phyloP scores from a whole-genome alignment of 768 basidiomycete species.

The Amanita molliuscula region DNA sequence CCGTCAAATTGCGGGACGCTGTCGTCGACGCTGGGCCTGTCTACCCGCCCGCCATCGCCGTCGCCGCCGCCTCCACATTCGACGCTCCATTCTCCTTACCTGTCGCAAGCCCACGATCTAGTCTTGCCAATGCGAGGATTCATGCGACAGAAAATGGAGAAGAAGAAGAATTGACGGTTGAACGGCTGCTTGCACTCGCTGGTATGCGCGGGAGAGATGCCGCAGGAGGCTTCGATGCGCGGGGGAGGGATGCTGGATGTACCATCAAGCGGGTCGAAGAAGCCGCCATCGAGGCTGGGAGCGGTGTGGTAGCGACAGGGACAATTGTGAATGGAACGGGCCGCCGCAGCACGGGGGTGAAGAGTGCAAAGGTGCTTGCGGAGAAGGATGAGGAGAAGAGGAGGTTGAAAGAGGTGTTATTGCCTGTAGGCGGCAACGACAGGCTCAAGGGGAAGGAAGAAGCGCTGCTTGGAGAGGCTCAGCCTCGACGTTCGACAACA shows the following conservation, averaged over 20 bases:
- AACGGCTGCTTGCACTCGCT: background rate
- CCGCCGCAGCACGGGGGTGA: background rate
- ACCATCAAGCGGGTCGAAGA: conserved; percentile 1
- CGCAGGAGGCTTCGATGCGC: background rate
- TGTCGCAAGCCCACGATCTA: too few species aligned
- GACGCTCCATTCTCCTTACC: too few species aligned
- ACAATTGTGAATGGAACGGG: background rate
- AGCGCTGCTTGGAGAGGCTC: too few species aligned
- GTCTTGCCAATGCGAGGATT: background rate
- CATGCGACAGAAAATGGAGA: background rate
- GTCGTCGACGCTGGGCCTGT: background rate
- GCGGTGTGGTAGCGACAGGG: background rate
- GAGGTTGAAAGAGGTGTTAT: background rate
- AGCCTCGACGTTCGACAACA: background rate
- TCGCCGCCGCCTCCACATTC: too few species aligned
- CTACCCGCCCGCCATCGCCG: background rate
- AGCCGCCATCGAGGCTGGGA: too few species aligned
- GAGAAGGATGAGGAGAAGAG: background rate
- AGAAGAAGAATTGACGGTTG: background rate
- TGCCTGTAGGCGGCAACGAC: background rate
- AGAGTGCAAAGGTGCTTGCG: background rate
- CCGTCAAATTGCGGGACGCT: background rate
- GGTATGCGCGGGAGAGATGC: too few species aligned
- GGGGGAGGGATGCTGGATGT: background rate
- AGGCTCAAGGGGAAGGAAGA: background rate